Conservation (phyloP, 371 early-diverging fungal genomes). For the Apophysomyces elegans region DNA sequence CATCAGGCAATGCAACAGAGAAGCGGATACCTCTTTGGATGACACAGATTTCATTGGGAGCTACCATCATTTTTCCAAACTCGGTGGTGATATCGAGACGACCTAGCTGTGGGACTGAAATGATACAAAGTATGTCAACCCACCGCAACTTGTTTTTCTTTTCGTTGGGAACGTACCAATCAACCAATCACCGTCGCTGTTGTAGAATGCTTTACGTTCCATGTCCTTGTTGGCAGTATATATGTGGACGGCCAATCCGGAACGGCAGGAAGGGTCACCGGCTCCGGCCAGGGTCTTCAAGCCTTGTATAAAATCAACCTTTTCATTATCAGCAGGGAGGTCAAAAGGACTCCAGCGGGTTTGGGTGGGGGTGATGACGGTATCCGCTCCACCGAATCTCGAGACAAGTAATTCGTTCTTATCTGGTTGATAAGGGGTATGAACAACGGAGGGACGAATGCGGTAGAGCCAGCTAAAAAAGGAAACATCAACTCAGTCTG, state of each 20-base stretch:
- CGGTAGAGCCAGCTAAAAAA: constrained; percentile 90
- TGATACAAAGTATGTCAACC: not conserved
- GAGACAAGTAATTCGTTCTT: constrained; percentile 52
- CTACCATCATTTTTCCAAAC: constrained; percentile 83
- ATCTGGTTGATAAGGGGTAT: constrained; percentile 69
- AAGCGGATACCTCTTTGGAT: constrained; percentile 93
- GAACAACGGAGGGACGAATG: constrained; percentile 92
- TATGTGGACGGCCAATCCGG: constrained; percentile 87
- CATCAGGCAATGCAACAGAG: constrained; percentile 80
- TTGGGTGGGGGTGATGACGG: constrained; percentile 82
- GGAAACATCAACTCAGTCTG: not conserved
- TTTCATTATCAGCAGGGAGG: constrained; percentile 54
- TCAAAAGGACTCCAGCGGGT: constrained; percentile 94
- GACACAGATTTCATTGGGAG: constrained; percentile 92
- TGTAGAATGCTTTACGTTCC: constrained; percentile 81
- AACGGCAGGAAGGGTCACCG: constrained; percentile 80
- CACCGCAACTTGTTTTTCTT: not conserved
- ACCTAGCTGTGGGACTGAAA: constrained; percentile 92
- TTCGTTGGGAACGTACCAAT: constrained; percentile 63
- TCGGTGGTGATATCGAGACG: constrained; percentile 90
- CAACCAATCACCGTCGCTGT: constrained; percentile 92
- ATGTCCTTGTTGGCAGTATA: constrained; percentile 82
- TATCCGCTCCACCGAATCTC: constrained; percentile 58
- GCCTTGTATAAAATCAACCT: constrained; percentile 84
- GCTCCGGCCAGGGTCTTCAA: constrained; percentile 87